A percentile compares a stretch with the other conserved stretches of the same genome.
Conservation (phyloP, 805 yeast genomes). For the Schwanniomyces sp. region DNA sequence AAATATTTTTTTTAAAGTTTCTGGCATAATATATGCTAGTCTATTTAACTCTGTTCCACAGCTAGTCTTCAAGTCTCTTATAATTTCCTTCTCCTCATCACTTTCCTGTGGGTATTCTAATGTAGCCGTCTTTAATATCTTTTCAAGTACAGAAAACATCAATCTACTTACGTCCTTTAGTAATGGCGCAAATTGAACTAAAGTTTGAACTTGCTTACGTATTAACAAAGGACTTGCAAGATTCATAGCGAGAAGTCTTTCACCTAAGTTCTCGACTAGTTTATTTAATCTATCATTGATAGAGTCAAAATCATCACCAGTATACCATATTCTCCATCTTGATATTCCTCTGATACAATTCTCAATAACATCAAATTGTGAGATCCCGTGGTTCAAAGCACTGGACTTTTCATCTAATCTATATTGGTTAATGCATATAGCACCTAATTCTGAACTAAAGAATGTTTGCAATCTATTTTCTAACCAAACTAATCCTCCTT, state of each 20-base stretch:
- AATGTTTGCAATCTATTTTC: slow-evolving; percentile 69
- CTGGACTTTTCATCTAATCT: slow-evolving; percentile 58
- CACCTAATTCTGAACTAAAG: slow-evolving; percentile 70
- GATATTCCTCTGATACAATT: slow-evolving; percentile 89
- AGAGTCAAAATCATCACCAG: slow-evolving; percentile 51
- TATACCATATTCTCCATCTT: slow-evolving; percentile 94
- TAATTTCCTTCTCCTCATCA: slow-evolving; percentile 77
- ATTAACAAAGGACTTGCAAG: slow-evolving; percentile 77
- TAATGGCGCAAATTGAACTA: slow-evolving; percentile 91
- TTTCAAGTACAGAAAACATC: slow-evolving; percentile 83
- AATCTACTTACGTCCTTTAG: slow-evolving; percentile 72
- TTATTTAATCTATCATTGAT: slow-evolving; percentile 52
- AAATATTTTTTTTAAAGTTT: slow-evolving; percentile 75
- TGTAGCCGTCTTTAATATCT: slow-evolving; percentile 80
- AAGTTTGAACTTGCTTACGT: slow-evolving; percentile 84
- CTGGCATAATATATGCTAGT: slow-evolving; percentile 94
- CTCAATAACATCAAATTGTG: slow-evolving; percentile 85
- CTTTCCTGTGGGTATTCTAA: slow-evolving; percentile 67
- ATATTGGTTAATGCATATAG: slow-evolving; percentile 54
- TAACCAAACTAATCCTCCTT: slow-evolving; percentile 79
- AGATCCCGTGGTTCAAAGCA: slow-evolving; percentile 71
- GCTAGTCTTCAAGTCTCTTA: slow-evolving; percentile 84
- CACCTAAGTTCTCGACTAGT: slow-evolving; percentile 68
- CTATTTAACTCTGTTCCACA: slow-evolving; percentile 95
- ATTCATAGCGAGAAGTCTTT: slow-evolving; percentile 70